These are phyloP conservation scores for Candida ipomoeae DNA, from an alignment of 805 yeast genomes.

Conservation along the genomic window DNA sequence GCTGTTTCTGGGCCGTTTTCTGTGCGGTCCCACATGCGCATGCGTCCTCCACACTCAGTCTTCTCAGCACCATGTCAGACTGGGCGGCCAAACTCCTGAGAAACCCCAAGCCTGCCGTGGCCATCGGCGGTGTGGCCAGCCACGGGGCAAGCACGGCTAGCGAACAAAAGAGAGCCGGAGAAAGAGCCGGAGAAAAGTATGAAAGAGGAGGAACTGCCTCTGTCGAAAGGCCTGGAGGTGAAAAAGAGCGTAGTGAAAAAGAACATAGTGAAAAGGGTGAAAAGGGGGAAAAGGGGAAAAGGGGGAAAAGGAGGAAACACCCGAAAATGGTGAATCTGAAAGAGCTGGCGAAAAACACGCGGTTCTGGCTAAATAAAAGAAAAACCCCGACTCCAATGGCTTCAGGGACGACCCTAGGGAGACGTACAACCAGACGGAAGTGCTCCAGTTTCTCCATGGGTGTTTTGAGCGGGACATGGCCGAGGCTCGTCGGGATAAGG, in stretches of 20 bases:
- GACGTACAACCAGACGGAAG: conserved; percentile 18
- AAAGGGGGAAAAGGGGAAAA: too few species aligned
- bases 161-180: not conserved
- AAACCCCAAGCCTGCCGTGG: conserved; percentile 1
- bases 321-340: too few species aligned
- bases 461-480: conserved; percentile 17
- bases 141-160: not conserved
- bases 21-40: not conserved
- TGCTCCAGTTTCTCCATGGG: conserved; percentile 18
- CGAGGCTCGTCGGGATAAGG: conserved; percentile 20
- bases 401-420: not conserved
- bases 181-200: not conserved
- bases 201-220: too few species aligned
- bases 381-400: too few species aligned
- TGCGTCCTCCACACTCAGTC: too few species aligned
- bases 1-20: too few species aligned
- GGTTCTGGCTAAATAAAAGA: too few species aligned
- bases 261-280: too few species aligned
- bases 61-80: conserved; percentile 10
- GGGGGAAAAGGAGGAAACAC: too few species aligned
- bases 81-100: conserved; percentile 16
- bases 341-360: too few species aligned
- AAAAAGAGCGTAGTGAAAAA: too few species aligned
- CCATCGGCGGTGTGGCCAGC: not conserved
- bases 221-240: too few species aligned